Evolutionary conservation across 768 basidiomycete species (phyloP), one percentile per base, ranked within the genome.

Genomic region (Serpula lacrymans): DNA sequence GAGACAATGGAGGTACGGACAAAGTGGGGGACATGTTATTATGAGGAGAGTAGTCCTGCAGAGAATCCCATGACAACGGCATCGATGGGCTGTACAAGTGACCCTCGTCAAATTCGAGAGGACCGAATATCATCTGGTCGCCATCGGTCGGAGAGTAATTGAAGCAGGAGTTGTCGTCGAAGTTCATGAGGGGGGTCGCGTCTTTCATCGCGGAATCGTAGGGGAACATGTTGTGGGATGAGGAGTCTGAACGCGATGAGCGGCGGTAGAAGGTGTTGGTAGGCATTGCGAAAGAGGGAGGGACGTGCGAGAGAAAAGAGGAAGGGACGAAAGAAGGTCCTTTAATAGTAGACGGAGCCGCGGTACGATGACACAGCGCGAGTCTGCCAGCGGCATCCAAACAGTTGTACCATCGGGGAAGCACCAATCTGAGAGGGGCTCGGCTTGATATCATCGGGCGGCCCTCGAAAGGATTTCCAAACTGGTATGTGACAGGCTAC

Each of bases 81-180:
- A 44, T 18, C 2, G 41, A 26, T 10, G 29, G 28, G 33, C 56
- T 54, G 45, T 64, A 49, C 22, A 62, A 49, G 22, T 59, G 37
- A 26, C 39, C 48, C 11, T 56, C 63, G 21, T 62, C 60, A 40
- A 62, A 49, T n/a, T 62, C 60, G 51, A 62, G 47, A 13, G 60
- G 60, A 7, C 62, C 59, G 21, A 63, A 63, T 39, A 63, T 60
- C 61, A 63, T 52, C 26, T 61, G 63, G 50, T 63, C 63, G 4
- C 38, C 11, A 35, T 65, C 63, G 3, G 62, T 55, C 17, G 62
- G 49, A 28, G 59, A 49, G 48, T 64, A 69, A 53, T 71, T 62
- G 54, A 62, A 66, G 18, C 58, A 44, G 17, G 72, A 65, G 52
- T 74, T 68, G 44, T 75, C 63, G 50, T 71, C 66, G 36, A 64